These are phyloP conservation scores for Sporisorium exsertum DNA, from an alignment of 1,284 basidiomycete genomes.

Conservation along the genomic window DNA sequence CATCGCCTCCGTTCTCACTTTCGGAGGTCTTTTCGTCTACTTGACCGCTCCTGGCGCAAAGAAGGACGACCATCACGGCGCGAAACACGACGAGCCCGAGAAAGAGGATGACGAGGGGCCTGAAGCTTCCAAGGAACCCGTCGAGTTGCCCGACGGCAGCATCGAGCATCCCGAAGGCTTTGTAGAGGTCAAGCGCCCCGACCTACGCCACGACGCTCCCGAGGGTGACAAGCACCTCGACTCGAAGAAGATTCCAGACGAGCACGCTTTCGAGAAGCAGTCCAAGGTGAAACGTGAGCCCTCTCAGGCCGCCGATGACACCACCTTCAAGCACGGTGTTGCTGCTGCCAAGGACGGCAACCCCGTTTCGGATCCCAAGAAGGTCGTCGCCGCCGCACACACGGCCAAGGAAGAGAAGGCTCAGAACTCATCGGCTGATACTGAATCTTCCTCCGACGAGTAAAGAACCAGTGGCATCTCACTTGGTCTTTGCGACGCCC, in stretches of 20 bases:
- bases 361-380: slow-evolving; percentile 47
- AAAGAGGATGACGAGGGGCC: slow-evolving; percentile 16
- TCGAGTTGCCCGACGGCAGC: slow-evolving; percentile 48
- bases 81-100: slow-evolving; percentile 34
- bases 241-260: slow-evolving; percentile 35
- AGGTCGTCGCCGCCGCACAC: slow-evolving; percentile 42
- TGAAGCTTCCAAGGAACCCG: slow-evolving; percentile 36
- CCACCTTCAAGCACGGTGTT: slow-evolving; percentile 52
- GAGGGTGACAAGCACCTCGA: slow-evolving; percentile 50
- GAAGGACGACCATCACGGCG: slow-evolving; percentile 27
- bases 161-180: slow-evolving; percentile 55
- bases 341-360: slow-evolving; percentile 54
- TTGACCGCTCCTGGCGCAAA: slow-evolving; percentile 46
- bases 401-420: slow-evolving; percentile 47
- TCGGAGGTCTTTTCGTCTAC: slow-evolving; percentile 56
- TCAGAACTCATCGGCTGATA: slow-evolving; percentile 1
- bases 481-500: background rate
- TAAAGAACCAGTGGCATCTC: background rate
- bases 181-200: slow-evolving; percentile 48
- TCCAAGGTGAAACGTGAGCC: slow-evolving; percentile 38
- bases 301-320: slow-evolving; percentile 34
- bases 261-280: slow-evolving; percentile 48
- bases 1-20: slow-evolving; percentile 50
- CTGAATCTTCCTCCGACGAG: slow-evolving; percentile 19
- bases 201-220: slow-evolving; percentile 42